phyloP scores from a whole-genome alignment of 768 basidiomycete species.

The Lactifluus hygrophoroides region DNA sequence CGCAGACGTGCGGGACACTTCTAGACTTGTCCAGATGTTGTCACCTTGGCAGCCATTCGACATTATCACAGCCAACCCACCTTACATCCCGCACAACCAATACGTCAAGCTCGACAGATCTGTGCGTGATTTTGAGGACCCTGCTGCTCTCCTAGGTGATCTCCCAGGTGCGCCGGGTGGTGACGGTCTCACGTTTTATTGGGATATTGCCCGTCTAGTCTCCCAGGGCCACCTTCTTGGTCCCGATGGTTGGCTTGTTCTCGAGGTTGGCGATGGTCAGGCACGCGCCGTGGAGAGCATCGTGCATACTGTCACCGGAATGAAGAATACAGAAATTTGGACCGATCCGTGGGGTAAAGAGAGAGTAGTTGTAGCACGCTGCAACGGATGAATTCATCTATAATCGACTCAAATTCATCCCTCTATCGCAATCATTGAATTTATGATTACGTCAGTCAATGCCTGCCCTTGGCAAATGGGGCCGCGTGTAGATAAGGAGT shows the following conservation, averaged over 20 bases:
- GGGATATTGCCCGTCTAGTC: constrained; percentile 56
- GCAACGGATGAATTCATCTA: background rate
- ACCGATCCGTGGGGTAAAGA: constrained; percentile 70
- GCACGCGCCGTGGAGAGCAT: constrained; percentile 53
- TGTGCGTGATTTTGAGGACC: constrained; percentile 34
- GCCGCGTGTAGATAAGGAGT: too few relatives aligned
- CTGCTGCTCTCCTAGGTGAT: constrained; percentile 68
- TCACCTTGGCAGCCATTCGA: constrained; percentile 45
- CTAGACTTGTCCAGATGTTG: constrained; percentile 6
- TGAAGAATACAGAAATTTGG: constrained; percentile 59
- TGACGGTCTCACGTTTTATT: constrained; percentile 65
- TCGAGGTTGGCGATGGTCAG: constrained; percentile 77
- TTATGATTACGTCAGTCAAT: too few relatives aligned
- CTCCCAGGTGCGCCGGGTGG: constrained; percentile 25
- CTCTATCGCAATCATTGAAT: background rate
- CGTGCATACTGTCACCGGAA: constrained; percentile 38
- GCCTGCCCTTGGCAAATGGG: too few relatives aligned
- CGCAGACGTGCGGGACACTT: constrained; percentile 34
- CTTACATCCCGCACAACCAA: constrained; percentile 69
- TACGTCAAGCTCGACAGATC: constrained; percentile 56
- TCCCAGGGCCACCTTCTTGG: constrained; percentile 43
- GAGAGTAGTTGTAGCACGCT: constrained; percentile 52
- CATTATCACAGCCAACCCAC: constrained; percentile 77
- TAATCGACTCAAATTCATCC: background rate
- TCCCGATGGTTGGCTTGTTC: constrained; percentile 48